Evolutionary conservation across 1,284 basidiomycete genomes (phyloP).

Genomic region (Sporisorium scitamineum): DNA sequence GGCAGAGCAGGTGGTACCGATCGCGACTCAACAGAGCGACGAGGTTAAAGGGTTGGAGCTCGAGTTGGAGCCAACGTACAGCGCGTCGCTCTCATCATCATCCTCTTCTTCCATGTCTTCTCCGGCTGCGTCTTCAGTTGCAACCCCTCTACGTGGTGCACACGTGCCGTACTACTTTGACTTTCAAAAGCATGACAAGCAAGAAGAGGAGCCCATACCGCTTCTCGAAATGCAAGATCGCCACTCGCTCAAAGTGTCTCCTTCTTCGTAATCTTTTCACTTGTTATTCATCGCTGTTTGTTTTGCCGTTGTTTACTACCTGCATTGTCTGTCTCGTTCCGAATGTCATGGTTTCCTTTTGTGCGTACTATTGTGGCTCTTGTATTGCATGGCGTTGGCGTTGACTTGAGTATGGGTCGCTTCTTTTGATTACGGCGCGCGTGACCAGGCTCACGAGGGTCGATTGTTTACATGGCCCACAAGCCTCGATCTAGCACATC

Average conservation of each 20-base stretch:
- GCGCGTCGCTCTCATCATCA: neutral
- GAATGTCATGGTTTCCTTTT: too few species aligned
- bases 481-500: too few species aligned
- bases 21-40: neutral
- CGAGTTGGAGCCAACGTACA: slow-evolving; percentile 1
- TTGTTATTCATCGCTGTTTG: too few species aligned
- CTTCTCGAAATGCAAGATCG: slow-evolving; percentile 17
- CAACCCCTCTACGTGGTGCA: slow-evolving; percentile 8
- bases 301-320: too few species aligned
- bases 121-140: slow-evolving; percentile 7
- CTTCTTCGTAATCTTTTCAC: too few species aligned
- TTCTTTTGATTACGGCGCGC: too few species aligned
- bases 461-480: too few species aligned
- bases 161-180: slow-evolving; percentile 13
- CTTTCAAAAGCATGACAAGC: neutral
- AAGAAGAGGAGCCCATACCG: neutral
- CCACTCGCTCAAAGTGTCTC: neutral
- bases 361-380: too few species aligned
- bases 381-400: too few species aligned
- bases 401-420: too few species aligned
- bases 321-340: too few species aligned
- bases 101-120: slow-evolving; percentile 10
- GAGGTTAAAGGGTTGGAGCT: slow-evolving; percentile 2
- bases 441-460: too few species aligned
- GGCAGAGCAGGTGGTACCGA: neutral